Evolutionary conservation across 1,139 yeast genomes (phyloP).

Genomic region (Saccharomycopsis crataegensis): DNA sequence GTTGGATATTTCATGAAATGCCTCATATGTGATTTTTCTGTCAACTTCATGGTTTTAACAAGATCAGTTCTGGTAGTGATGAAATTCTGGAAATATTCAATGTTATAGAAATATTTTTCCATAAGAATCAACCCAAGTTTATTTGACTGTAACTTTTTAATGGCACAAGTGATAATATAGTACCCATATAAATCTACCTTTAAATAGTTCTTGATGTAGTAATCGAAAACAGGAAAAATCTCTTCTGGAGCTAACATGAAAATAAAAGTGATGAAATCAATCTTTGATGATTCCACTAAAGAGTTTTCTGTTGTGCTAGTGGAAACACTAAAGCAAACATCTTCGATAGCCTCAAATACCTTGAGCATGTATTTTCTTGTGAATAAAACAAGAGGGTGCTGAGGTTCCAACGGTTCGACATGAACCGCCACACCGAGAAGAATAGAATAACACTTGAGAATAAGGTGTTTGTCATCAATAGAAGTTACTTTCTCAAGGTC

Average conservation of each 20-base stretch:
- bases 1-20: not conserved
- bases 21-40: not conserved
- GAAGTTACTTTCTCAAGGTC: not conserved
- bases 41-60: not conserved
- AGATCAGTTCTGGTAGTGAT: not conserved
- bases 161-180: not conserved
- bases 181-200: not conserved
- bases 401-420: not conserved
- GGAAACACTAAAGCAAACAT: not conserved
- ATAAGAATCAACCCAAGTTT: not conserved
- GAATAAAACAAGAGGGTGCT: constrained; percentile 4
- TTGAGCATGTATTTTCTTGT: not conserved
- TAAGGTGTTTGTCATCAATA: not conserved
- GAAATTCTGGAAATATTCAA: no score
- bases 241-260: not conserved
- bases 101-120: not conserved
- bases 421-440: not conserved
- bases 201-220: not conserved
- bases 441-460: not conserved
- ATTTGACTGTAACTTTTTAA: not conserved
- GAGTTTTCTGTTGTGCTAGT: not conserved
- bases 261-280: not conserved
- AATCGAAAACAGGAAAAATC: not conserved
- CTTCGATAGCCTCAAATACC: not conserved
- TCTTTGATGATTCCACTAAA: not conserved